A percentile compares a stretch with the other conserved stretches of the same genome.
phyloP scores from a whole-genome alignment of 495 filamentous ascomycete species.

The Trichoderma virens region DNA sequence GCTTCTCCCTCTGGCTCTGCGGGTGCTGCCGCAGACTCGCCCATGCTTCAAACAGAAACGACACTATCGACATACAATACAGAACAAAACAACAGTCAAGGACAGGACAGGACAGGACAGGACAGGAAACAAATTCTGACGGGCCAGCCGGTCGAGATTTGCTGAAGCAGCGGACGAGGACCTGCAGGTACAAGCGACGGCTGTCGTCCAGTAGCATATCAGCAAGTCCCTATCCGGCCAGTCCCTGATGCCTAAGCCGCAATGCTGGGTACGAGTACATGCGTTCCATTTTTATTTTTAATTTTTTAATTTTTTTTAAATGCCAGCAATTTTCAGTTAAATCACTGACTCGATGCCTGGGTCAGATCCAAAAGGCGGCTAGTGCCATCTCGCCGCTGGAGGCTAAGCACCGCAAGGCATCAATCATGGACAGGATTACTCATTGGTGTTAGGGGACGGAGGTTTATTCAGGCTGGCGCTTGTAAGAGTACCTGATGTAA shows the following conservation, averaged over 20 bases:
- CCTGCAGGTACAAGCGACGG: not conserved
- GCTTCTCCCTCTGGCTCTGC: slow-evolving; percentile 15
- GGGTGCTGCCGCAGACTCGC: slow-evolving; percentile 13
- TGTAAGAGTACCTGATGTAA: too few species aligned
- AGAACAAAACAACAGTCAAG: too few species aligned
- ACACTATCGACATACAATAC: slow-evolving; percentile 3
- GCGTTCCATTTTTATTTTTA: not conserved
- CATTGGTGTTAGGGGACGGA: not conserved
- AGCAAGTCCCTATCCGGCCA: not conserved
- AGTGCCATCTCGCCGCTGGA: not conserved
- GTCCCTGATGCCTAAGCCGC: slow-evolving; percentile 6
- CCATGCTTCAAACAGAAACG: slow-evolving; percentile 16
- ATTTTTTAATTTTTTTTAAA: not conserved
- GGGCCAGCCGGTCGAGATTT: not conserved
- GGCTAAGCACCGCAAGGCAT: not conserved
- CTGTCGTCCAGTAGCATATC: not conserved
- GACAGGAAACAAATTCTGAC: not conserved
- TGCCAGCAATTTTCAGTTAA: too few species aligned
- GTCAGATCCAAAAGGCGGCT: not conserved
- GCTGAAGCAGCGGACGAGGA: not conserved
- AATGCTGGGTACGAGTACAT: too few species aligned
- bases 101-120: too few species aligned
- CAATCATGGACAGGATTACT: not conserved
- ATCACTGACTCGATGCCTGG: not conserved
- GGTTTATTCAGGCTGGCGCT: too few species aligned